A percentile compares a stretch with the other conserved stretches of the same genome.
These are phyloP conservation scores for Puccinia polysora DNA, from an alignment of 1,284 basidiomycete genomes.

Conservation along the genomic window DNA sequence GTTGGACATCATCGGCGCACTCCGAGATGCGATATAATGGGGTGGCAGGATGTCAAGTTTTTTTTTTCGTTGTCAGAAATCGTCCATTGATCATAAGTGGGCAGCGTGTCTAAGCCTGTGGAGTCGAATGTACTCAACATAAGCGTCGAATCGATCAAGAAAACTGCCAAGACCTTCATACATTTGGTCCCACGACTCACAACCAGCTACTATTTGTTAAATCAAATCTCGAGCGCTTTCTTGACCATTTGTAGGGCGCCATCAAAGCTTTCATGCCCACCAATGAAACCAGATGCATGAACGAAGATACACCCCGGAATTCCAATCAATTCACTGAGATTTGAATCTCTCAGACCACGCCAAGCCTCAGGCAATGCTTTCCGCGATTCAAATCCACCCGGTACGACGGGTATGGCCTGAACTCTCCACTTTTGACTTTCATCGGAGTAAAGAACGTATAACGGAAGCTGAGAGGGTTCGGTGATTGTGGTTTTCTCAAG, in stretches of 20 bases:
- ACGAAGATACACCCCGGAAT: conserved; percentile 80
- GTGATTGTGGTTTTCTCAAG: conserved; percentile 30
- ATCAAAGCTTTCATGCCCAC: conserved; percentile 80
- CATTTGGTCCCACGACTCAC: no score
- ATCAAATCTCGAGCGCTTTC: conserved; percentile 57
- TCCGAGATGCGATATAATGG: no score
- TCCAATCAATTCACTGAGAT: conserved; percentile 68
- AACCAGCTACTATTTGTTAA: no score
- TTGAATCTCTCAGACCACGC: conserved; percentile 83
- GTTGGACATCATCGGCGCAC: no score
- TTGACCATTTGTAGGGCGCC: conserved; percentile 77
- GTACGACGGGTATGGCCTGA: conserved; percentile 78
- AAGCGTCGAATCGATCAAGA: no score
- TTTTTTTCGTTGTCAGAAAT: no score
- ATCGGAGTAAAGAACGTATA: conserved; percentile 71
- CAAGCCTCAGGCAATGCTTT: conserved; percentile 87
- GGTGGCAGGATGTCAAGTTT: no score
- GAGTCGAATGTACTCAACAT: no score
- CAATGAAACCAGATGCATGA: conserved; percentile 93
- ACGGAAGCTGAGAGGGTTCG: conserved; percentile 62
- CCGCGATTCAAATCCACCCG: conserved; percentile 81
- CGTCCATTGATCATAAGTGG: no score
- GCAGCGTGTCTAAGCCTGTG: no score
- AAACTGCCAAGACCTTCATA: no score
- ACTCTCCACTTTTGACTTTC: conserved; percentile 76